phyloP scores from a whole-genome alignment of 495 filamentous ascomycete species.

The Neurospora tetraspora region DNA sequence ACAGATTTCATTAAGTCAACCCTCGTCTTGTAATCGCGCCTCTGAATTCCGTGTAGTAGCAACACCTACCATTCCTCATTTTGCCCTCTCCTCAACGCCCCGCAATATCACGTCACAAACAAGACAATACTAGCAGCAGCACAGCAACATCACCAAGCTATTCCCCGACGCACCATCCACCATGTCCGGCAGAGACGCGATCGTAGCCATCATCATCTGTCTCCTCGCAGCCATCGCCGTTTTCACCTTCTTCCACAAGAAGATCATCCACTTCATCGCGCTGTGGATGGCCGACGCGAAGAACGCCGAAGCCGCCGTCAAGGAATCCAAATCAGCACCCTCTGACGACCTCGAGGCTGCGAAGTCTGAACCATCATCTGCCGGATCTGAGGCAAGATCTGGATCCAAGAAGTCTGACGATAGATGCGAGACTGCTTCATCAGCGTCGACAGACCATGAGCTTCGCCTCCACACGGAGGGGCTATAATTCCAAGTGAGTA shows the following conservation, averaged over 20 bases:
- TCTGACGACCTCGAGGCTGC: not conserved
- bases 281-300: not conserved
- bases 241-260: constrained; percentile 3
- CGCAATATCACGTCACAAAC: not conserved
- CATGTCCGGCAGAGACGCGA: constrained; percentile 1
- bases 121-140: not conserved
- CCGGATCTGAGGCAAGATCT: not conserved
- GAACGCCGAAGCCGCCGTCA: not conserved
- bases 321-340: not conserved
- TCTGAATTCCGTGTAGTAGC: not conserved
- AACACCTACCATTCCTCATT: not conserved
- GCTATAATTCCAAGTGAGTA: not conserved
- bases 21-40: not conserved
- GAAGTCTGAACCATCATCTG: not conserved
- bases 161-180: not conserved
- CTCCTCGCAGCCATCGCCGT: not conserved
- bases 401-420: not conserved
- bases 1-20: not conserved
- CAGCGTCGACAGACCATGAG: not conserved
- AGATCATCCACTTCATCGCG: not conserved
- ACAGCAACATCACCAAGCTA: not conserved
- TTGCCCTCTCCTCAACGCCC: not conserved
- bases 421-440: not conserved
- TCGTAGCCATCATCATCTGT: constrained; percentile 10
- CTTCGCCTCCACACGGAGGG: not conserved